Evolutionary conservation across 179 eudicot species (phyloP).

Genomic region (Silene vulgaris): DNA sequence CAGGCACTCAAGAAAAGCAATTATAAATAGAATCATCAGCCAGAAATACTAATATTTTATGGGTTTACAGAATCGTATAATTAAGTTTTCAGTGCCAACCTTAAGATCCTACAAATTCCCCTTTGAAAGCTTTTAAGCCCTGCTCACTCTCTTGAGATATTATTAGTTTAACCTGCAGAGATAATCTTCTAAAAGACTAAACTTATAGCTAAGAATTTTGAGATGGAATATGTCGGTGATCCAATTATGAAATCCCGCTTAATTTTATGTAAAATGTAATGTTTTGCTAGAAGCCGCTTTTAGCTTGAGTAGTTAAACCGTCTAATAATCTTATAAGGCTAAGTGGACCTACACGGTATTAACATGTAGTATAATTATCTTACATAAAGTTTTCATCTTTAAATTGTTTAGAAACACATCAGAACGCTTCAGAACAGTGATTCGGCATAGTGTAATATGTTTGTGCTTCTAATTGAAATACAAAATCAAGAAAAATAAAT

Average conservation of each 20-base stretch:
- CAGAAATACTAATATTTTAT: slow-evolving; percentile 17
- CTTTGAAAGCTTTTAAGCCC: slow-evolving; percentile 13
- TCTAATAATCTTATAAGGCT: not conserved
- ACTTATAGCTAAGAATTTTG: slow-evolving; percentile 23
- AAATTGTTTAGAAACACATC: not conserved
- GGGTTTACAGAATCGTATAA: slow-evolving; percentile 17
- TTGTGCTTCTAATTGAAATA: not conserved
- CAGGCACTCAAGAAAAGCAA: slow-evolving; percentile 33
- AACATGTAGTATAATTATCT: not conserved
- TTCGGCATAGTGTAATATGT: slow-evolving; percentile 9
- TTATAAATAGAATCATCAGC: slow-evolving; percentile 18
- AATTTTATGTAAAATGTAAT: not conserved
- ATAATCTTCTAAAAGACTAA: slow-evolving; percentile 32
- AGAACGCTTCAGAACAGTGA: not conserved
- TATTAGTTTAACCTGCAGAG: slow-evolving; percentile 19
- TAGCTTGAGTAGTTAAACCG: not conserved
- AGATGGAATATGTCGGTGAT: not conserved
- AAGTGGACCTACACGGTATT: not conserved
- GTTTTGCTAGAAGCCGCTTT: not conserved
- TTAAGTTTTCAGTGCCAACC: slow-evolving; percentile 22
- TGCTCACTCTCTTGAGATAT: slow-evolving; percentile 18
- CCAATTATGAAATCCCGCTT: not conserved
- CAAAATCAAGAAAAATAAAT: slow-evolving; percentile 12
- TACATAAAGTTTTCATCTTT: not conserved
- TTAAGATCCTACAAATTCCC: slow-evolving; percentile 22